Conservation (phyloP, 495 filamentous ascomycete genomes). For the Podospora tetraspora region DNA sequence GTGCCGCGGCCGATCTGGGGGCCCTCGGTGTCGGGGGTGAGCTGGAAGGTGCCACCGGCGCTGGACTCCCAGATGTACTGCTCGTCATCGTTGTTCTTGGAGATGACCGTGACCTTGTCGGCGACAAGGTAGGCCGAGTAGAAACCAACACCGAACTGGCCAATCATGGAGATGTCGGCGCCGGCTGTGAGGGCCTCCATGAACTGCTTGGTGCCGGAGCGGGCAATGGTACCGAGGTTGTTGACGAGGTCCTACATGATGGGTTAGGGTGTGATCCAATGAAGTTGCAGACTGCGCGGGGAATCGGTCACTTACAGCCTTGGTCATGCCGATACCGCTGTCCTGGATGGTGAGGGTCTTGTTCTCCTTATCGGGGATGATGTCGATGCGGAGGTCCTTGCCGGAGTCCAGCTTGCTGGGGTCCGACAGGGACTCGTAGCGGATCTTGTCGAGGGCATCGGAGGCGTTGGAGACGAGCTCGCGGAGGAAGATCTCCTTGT, state of each 20-base stretch:
- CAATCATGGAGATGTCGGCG: conserved; percentile 99
- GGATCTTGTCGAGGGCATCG: conserved; percentile 99
- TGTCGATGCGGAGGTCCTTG: conserved; percentile 97
- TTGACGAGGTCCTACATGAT: conserved; percentile 81
- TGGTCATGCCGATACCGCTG: conserved; percentile 99
- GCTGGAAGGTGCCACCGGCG: conserved; percentile 95
- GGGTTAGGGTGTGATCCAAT: conserved; percentile 19
- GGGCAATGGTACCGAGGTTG: conserved; percentile 98
- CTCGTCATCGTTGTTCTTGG: conserved; percentile 99
- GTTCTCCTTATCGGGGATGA: conserved; percentile 91
- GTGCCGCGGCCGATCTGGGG: conserved; percentile 89
- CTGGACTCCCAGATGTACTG: conserved; percentile 99
- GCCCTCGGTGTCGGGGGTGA: conserved; percentile 83
- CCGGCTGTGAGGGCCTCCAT: conserved; percentile 98
- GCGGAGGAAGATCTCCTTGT: conserved; percentile 99
- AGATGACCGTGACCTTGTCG: conserved; percentile 89
- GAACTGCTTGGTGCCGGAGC: conserved; percentile 99
- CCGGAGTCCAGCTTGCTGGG: conserved; percentile 90
- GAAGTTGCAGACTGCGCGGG: not conserved
- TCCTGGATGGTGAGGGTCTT: conserved; percentile 97
- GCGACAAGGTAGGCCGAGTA: conserved; percentile 99
- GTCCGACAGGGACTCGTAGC: conserved; percentile 95
- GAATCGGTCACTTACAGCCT: conserved; percentile 70
- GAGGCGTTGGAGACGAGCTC: conserved; percentile 97
- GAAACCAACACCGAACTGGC: conserved; percentile 99